phyloP scores from a whole-genome alignment of 1,284 basidiomycete genomes.

The Pholiota adiposa region DNA sequence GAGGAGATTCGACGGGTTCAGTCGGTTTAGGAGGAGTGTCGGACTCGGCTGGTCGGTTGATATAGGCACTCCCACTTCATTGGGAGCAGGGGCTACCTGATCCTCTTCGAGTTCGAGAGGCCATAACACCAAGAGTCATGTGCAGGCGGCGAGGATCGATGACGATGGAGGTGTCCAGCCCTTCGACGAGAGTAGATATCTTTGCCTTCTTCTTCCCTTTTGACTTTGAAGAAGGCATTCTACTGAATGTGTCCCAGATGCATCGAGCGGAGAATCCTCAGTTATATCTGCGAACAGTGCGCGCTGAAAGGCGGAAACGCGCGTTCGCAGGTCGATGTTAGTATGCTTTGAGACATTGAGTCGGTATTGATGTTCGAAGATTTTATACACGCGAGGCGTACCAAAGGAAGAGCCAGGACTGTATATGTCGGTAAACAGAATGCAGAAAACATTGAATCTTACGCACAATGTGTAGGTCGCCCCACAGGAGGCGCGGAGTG shows the following conservation, averaged over 20 bases:
- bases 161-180: constrained; percentile 62
- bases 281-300: constrained; percentile 35
- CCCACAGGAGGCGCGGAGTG: too few species aligned
- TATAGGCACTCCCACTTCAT: neutral
- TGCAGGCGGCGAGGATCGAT: constrained; percentile 67
- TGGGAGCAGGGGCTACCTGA: neutral
- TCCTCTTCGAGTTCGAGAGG: constrained; percentile 38
- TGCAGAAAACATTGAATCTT: too few species aligned
- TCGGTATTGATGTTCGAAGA: too few species aligned
- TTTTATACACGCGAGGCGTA: constrained; percentile 24
- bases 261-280: too few species aligned
- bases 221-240: neutral
- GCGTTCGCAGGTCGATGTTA: constrained; percentile 45
- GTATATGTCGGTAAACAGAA: too few species aligned
- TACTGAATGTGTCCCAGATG: too few species aligned
- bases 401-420: constrained; percentile 53
- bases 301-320: constrained; percentile 49
- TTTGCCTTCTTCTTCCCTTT: constrained; percentile 14
- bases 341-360: constrained; percentile 46
- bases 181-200: constrained; percentile 44
- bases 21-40: too few species aligned
- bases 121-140: constrained; percentile 74
- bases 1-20: too few species aligned
- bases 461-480: too few species aligned
- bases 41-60: too few species aligned